Evolutionary conservation across 768 basidiomycete species (phyloP).

Genomic region (Clitopilus passeckerianus): DNA sequence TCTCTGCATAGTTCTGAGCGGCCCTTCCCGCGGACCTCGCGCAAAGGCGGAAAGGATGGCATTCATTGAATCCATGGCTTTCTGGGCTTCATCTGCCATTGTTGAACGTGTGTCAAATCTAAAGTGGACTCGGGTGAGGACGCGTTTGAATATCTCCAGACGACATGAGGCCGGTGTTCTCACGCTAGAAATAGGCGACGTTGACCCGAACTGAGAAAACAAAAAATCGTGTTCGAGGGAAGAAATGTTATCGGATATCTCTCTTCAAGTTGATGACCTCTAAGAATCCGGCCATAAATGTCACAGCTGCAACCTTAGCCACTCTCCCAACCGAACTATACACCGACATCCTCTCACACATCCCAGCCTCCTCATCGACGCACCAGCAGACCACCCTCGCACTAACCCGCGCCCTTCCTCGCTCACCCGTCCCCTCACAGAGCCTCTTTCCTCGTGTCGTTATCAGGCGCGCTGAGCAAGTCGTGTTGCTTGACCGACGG

Average conservation of each 20-base stretch:
- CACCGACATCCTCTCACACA: constrained; percentile 45
- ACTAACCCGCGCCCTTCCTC: constrained; percentile 60
- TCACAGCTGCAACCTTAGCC: not conserved
- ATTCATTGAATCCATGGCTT: too few species aligned
- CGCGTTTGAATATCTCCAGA: too few species aligned
- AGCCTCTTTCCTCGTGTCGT: constrained; percentile 57
- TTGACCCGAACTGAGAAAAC: not conserved
- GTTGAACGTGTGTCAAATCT: too few species aligned
- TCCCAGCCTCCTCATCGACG: constrained; percentile 35
- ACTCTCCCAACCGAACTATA: constrained; percentile 13
- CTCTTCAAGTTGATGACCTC: too few species aligned
- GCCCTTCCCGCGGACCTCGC: too few species aligned
- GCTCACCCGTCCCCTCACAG: constrained; percentile 47
- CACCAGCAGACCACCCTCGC: constrained; percentile 50
- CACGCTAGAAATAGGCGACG: too few species aligned
- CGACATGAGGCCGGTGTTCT: too few species aligned
- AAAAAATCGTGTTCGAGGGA: not conserved
- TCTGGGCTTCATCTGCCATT: too few species aligned
- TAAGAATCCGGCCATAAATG: too few species aligned
- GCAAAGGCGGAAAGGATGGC: too few species aligned
- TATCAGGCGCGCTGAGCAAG: constrained; percentile 45
- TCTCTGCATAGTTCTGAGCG: too few species aligned
- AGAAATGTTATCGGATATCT: not conserved
- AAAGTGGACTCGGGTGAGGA: too few species aligned
- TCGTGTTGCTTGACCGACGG: constrained; percentile 51